phyloP scores from a whole-genome alignment of 2,329 filamentous ascomycete genomes.

The Trichophyton simii region DNA sequence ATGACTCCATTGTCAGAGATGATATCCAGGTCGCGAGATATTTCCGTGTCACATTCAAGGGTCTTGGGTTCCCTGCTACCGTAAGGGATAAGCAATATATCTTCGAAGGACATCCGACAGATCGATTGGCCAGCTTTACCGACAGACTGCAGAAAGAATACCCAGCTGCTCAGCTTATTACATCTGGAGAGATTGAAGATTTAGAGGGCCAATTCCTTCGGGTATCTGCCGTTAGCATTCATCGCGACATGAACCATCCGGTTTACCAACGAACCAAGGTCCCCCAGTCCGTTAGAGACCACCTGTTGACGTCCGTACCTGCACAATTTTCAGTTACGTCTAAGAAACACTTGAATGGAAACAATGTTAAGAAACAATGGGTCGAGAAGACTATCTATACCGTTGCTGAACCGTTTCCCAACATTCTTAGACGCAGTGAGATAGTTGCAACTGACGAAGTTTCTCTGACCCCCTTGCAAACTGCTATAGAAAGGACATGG shows the following conservation, averaged over 20 bases:
- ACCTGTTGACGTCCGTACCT: constrained; percentile 67
- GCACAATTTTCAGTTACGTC: constrained; percentile 65
- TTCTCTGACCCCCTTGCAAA: constrained; percentile 61
- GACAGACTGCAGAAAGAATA: constrained; percentile 88
- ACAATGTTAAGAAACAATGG: constrained; percentile 55
- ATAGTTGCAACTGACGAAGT: constrained; percentile 58
- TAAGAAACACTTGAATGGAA: constrained; percentile 55
- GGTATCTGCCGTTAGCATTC: constrained; percentile 65
- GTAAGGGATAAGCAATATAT: constrained; percentile 85
- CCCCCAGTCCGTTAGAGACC: constrained; percentile 71
- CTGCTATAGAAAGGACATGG: constrained; percentile 79
- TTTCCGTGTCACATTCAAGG: constrained; percentile 82
- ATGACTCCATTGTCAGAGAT: constrained; percentile 75
- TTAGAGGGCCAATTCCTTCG: constrained; percentile 85
- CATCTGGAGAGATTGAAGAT: constrained; percentile 57
- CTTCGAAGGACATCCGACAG: constrained; percentile 67
- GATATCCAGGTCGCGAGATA: constrained; percentile 69
- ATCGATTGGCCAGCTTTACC: constrained; percentile 69
- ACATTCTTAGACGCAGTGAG: constrained; percentile 77
- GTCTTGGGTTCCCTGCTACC: constrained; percentile 70
- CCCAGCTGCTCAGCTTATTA: constrained; percentile 69
- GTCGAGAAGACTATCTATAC: constrained; percentile 77
- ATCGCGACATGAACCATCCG: constrained; percentile 68
- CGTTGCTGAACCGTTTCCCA: constrained; percentile 78
- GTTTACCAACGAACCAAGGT: constrained; percentile 84